These are phyloP conservation scores for Pisolithus albus DNA, from an alignment of 768 basidiomycete genomes.

Conservation along the genomic window DNA sequence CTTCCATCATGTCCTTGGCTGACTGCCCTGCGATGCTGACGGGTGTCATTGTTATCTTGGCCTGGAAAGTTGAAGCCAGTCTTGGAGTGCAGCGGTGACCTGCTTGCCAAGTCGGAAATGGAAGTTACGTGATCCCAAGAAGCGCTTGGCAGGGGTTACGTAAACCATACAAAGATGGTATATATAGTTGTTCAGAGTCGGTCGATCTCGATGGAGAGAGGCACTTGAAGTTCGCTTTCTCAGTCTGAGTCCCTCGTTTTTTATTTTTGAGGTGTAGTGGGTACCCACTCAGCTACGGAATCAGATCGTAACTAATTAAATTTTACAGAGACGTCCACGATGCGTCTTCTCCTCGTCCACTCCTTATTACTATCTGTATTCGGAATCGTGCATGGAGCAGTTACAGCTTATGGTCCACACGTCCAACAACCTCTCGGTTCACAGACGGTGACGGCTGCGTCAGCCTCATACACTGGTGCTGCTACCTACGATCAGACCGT, in stretches of 20 bases:
- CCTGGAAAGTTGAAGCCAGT: background rate
- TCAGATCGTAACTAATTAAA: too few species aligned
- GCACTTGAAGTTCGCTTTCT: background rate
- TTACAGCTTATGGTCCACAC: slow-evolving; percentile 20
- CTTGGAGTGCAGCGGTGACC: too few species aligned
- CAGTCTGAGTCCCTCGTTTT: background rate
- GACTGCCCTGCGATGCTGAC: slow-evolving; percentile 39
- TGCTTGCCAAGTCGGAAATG: too few species aligned
- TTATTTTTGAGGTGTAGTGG: slow-evolving; percentile 15
- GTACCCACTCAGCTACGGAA: background rate
- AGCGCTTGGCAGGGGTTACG: background rate
- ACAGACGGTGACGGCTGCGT: slow-evolving; percentile 25
- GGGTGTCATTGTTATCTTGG: background rate
- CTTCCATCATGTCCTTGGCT: slow-evolving; percentile 44
- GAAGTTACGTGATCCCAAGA: background rate
- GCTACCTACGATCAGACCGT: slow-evolving; percentile 49
- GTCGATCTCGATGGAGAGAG: background rate
- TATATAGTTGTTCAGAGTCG: slow-evolving; percentile 2
- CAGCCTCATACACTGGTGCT: slow-evolving; percentile 37
- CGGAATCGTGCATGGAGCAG: slow-evolving; percentile 7
- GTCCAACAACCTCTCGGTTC: slow-evolving; percentile 17
- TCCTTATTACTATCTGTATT: slow-evolving; percentile 13
- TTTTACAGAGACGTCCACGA: slow-evolving; percentile 1
- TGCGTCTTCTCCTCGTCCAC: slow-evolving; percentile 20
- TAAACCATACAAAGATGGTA: background rate